Base-by-base conservation (phyloP, 306 rosid genomes). In the Pueraria montana region DNA sequence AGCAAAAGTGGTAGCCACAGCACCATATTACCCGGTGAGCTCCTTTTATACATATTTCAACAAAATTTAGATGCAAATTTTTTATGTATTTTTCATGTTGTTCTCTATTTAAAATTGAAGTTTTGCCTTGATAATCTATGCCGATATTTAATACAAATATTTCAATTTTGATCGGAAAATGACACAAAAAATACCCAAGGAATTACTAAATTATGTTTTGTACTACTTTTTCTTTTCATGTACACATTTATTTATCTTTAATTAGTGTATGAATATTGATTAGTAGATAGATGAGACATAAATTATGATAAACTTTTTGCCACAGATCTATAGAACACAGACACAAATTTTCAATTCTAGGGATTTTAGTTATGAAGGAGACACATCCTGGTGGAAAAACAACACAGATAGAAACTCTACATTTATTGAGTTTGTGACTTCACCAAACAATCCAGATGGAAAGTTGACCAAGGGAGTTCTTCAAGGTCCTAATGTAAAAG, bases 361-460 rank as follows among this genome's bases (percentile, higher is more conserved):
- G 59, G 62, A 83, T n/a, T 87, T 34, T 27, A 69, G 50, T 58
- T 91, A 77, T 48, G 90, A 63, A 66, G 92, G 91, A 46, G 91
- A 89, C 8, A 83, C 84, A 24, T 85, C 85, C 1, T 64, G 24
- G 2, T 74, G 91, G 87, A 66, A 18, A 48, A 87, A 80, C 71
- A 62, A n/a, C 3, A 38, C 89, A 14, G 43, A 77, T 50, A 34
- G 13, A 0, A 36, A 0, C 4, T 24, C 52, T 4, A 86, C 23
- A 17, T 72, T 89, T 7, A 83, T 91, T 27, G 94, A 89, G 82
- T 84, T 91, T 14, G 94, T 91, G 10, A 87, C 92, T 27, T 87
- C 94, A 71, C 94, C 94, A 40, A 91, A 82, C 67, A 91, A 89
- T 83, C 94, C 94, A 2, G 94, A 91, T 38, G 94, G 92, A 8